phyloP scores from a whole-genome alignment of 352 stramenopile genomes.

The Phytophthora rubi region DNA sequence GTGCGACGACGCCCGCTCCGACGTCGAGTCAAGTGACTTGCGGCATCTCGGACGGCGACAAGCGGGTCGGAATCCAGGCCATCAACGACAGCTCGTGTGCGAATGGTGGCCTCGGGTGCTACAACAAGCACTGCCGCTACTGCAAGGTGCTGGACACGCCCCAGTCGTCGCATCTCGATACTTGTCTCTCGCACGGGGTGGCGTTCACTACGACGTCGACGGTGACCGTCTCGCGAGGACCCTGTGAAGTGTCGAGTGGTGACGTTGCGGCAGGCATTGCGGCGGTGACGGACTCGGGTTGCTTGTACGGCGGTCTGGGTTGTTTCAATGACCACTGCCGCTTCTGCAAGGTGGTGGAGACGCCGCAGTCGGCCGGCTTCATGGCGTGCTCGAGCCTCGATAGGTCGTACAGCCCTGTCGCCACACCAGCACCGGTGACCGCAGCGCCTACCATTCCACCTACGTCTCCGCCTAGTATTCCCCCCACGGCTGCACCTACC shows the following conservation, averaged over 20 bases:
- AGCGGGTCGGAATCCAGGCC: conserved; percentile 35
- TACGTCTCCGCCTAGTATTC: background rate
- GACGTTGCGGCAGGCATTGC: conserved; percentile 36
- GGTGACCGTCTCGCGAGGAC: conserved; percentile 3
- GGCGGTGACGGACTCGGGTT: conserved; percentile 33
- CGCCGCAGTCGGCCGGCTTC: conserved; percentile 34
- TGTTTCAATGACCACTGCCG: conserved; percentile 47
- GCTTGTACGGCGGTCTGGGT: conserved; percentile 39
- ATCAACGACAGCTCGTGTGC: conserved; percentile 38
- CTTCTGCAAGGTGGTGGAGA: conserved; percentile 43
- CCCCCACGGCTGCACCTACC: background rate
- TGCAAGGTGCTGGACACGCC: conserved; percentile 45
- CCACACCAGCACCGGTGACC: background rate
- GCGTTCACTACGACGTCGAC: conserved; percentile 21
- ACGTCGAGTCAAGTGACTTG: conserved; percentile 5
- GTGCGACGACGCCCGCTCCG: background rate
- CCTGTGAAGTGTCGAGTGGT: conserved; percentile 26
- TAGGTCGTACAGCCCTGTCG: conserved; percentile 15
- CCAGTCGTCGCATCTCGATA: conserved; percentile 39
- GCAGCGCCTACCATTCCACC: background rate
- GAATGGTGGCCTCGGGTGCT: conserved; percentile 47
- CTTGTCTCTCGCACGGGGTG: conserved; percentile 29
- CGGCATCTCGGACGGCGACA: conserved; percentile 38
- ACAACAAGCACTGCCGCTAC: conserved; percentile 39
- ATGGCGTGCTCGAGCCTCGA: conserved; percentile 26